Conservation (phyloP, 495 filamentous ascomycete genomes). For the Tuber brumale region DNA sequence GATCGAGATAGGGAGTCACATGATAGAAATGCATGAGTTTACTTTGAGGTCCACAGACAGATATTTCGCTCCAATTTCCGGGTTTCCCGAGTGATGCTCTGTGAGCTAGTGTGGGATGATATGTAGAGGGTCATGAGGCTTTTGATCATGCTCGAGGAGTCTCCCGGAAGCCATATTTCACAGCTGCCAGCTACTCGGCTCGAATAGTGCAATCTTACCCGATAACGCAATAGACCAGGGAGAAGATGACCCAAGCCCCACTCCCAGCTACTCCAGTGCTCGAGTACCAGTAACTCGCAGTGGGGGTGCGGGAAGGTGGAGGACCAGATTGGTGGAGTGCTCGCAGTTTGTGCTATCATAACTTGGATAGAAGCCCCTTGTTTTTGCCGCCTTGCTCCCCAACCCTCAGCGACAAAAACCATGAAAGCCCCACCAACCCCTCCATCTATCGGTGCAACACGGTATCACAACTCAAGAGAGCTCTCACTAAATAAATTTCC, state of each 20-base stretch:
- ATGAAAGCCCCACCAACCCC: background rate
- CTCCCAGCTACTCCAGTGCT: background rate
- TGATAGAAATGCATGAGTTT: background rate
- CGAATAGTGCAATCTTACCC: background rate
- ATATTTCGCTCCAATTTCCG: background rate
- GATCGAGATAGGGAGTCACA: background rate
- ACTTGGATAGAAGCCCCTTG: background rate
- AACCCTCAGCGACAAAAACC: background rate
- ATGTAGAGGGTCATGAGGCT: background rate
- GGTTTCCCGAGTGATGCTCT: background rate
- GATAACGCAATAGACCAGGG: background rate
- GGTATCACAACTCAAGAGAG: background rate
- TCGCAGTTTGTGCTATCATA: background rate
- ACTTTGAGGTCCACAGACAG: background rate
- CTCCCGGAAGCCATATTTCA: background rate
- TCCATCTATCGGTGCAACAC: background rate
- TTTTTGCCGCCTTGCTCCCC: background rate
- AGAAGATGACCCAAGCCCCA: background rate
- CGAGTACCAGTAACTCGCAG: background rate
- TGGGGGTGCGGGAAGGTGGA: background rate
- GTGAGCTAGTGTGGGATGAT: background rate
- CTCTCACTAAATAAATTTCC: conserved; percentile 9
- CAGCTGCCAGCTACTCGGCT: background rate
- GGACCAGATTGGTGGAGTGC: background rate
- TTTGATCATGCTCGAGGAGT: background rate